Evolutionary conservation across 176 grass and related monocot species (phyloP).

Genomic region (Rhipidocladum racemiflorum): DNA sequence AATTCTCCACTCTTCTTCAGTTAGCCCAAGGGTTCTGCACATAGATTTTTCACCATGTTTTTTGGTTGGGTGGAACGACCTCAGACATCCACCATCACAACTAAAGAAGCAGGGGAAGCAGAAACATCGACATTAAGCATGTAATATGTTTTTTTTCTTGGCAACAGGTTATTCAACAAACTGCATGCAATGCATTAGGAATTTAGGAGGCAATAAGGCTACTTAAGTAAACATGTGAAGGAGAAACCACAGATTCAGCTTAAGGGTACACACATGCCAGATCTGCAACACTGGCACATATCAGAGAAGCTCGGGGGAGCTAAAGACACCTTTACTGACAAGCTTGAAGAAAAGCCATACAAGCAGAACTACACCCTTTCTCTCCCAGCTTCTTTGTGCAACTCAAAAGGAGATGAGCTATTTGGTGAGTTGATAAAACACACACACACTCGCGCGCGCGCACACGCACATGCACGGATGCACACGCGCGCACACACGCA

Average conservation of each 20-base stretch:
- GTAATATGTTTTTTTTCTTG: not conserved
- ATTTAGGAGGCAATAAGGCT: not conserved
- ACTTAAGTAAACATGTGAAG: not conserved
- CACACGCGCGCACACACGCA: too few relatives aligned
- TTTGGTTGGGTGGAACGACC: conserved; percentile 55
- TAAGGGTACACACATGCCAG: not conserved
- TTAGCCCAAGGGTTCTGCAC: conserved; percentile 43
- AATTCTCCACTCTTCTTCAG: conserved; percentile 14
- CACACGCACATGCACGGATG: too few relatives aligned
- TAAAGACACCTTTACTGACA: not conserved
- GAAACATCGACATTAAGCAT: conserved; percentile 5
- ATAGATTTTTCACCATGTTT: conserved; percentile 20
- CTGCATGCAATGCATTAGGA: not conserved
- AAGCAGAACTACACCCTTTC: not conserved
- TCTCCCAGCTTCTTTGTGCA: not conserved
- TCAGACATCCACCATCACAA: conserved; percentile 56
- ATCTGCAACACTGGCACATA: not conserved
- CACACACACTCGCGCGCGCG: too few relatives aligned
- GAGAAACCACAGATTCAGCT: not conserved
- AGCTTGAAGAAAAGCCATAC: not conserved
- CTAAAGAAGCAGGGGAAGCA: conserved; percentile 39
- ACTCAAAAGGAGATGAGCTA: not conserved
- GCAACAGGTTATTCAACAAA: not conserved
- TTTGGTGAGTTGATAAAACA: not conserved
- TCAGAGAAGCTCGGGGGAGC: not conserved